Evolutionary conservation across 345 rosid species (phyloP).

Genomic region (Rubroshorea leprosula): DNA sequence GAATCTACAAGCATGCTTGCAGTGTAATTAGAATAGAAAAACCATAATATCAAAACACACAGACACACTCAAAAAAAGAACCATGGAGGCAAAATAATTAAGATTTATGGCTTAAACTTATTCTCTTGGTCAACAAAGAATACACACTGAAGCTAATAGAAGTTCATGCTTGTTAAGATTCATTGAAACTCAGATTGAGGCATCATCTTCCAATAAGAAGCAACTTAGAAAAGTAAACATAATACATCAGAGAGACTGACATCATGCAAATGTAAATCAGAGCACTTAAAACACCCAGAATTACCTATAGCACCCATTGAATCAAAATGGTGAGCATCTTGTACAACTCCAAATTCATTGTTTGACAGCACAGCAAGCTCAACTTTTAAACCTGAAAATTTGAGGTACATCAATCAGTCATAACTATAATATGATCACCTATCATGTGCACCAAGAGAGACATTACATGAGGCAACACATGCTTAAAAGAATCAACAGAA

Average conservation of each 20-base stretch:
- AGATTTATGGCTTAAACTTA: not conserved
- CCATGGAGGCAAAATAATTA: not conserved
- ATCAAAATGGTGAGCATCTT: constrained; percentile 95
- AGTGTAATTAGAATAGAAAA: too few species aligned
- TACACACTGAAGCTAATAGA: not conserved
- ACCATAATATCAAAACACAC: not conserved
- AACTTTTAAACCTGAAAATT: constrained; percentile 68
- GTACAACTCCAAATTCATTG: constrained; percentile 67
- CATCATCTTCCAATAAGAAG: not conserved
- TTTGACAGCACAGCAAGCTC: constrained; percentile 45
- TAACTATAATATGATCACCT: not conserved
- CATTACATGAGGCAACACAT: not conserved
- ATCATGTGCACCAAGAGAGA: not conserved
- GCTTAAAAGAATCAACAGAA: too few species aligned
- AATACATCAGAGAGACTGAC: not conserved
- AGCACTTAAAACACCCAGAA: constrained; percentile 4
- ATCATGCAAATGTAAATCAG: not conserved
- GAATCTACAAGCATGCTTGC: not conserved
- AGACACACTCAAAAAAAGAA: too few species aligned
- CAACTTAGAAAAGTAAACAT: not conserved
- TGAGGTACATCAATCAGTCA: not conserved
- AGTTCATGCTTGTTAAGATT: not conserved
- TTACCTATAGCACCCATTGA: constrained; percentile 87
- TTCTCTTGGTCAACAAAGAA: not conserved
- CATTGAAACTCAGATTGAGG: not conserved